Evolutionary conservation across 2,329 filamentous ascomycete genomes (phyloP), one percentile per base, ranked within the genome.

Genomic region (Boeremia exigua): DNA sequence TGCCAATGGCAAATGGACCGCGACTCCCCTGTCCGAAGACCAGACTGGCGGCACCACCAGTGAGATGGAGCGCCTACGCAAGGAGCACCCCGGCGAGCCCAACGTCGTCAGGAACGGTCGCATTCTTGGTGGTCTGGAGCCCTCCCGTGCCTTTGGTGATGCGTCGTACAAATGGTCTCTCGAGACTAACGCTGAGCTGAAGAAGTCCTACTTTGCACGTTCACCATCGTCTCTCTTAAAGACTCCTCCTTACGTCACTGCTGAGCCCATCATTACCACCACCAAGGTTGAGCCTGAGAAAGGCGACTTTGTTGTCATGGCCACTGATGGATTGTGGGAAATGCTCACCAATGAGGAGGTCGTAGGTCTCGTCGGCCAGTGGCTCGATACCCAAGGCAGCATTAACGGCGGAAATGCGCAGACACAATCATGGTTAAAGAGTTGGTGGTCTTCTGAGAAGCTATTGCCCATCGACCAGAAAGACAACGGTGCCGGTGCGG

Each of bases 281-380:
- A 98, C 94, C 40, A 89, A 95, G 75, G 88, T 99, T 48, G 84
- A 94, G 66, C 95, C 95, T 1, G 86, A 91, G 49, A 91, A 91
- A 60, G 93, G 94, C 40, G 95, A 99, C 73, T 99, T 99, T 68
- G 82, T 99, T 11, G 94, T 99, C 59, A 88, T 99, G 82, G 95
- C 95, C 19, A 97, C 95, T 0, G 95, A 99, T 72, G 95, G 95
- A 4, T 83, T 99, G 0, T 99, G 95, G 95, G 95, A 99, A 78
- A 98, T 98, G 95, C 83, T 99, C 59, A 97, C 92, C 43, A 99
- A 98, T 69, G 95, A 99, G 73, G 95, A 99, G 79, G 95, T 97
- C 1, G 90, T 99, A 46, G 95, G 95, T 0, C 85, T 99, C 2
- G 95, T 99, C 4, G 96, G 94, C 14, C 92, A 96, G 75, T 99